Evolutionary conservation across 345 rosid genomes (phyloP).

Genomic region (Aquilaria malaccensis): DNA sequence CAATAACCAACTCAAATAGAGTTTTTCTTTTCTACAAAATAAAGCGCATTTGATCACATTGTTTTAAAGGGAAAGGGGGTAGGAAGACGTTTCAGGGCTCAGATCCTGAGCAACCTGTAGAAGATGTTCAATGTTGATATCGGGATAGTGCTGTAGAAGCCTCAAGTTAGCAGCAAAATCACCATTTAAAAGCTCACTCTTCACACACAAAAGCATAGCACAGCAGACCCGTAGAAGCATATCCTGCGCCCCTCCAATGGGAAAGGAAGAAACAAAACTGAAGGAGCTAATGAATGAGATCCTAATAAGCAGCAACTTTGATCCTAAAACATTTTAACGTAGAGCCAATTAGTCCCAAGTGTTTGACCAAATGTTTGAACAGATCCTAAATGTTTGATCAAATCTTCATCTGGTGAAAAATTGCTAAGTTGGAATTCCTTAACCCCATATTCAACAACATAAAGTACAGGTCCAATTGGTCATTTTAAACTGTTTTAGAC

Average conservation of each 20-base stretch:
- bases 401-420: too few species aligned
- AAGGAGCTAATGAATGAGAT: neutral
- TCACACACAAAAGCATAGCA: conserved; percentile 55
- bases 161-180: conserved; percentile 60
- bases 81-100: conserved; percentile 38
- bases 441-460: too few species aligned
- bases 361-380: too few species aligned
- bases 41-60: neutral
- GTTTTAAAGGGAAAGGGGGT: conserved; percentile 25
- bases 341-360: too few species aligned
- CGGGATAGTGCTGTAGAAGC: conserved; percentile 60
- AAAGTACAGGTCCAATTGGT: too few species aligned
- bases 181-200: conserved; percentile 43
- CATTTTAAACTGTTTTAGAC: too few species aligned
- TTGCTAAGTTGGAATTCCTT: too few species aligned
- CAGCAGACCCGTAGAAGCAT: conserved; percentile 69
- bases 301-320: too few species aligned
- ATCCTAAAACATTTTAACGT: too few species aligned
- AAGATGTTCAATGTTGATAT: conserved; percentile 43
- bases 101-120: conserved; percentile 55
- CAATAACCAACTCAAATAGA: too few species aligned
- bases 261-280: neutral
- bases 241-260: conserved; percentile 34
- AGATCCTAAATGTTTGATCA: too few species aligned
- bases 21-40: neutral